A percentile compares a stretch with the other conserved stretches of the same genome.
phyloP scores from a whole-genome alignment of 768 basidiomycete species.

The Lentinula sp. region DNA sequence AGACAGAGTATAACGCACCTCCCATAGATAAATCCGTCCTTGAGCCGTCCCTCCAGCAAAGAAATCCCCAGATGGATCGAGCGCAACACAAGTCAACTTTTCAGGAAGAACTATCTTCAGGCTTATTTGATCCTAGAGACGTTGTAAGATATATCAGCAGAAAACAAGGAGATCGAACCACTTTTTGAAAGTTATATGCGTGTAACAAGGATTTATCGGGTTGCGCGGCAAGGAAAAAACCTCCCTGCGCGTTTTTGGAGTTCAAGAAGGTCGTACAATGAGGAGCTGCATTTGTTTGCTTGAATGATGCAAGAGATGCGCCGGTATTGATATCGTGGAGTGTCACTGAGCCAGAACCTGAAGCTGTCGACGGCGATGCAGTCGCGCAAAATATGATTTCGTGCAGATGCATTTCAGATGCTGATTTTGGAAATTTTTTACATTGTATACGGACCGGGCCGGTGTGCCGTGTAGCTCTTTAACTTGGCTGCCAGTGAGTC shows the following conservation, averaged over 20 bases:
- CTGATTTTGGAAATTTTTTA: background rate
- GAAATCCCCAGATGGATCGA: conserved; percentile 67
- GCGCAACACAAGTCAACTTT: conserved; percentile 72
- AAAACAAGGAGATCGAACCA: conserved; percentile 19
- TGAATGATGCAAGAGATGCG: conserved; percentile 75
- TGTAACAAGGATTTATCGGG: conserved; percentile 85
- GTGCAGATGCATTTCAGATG: conserved; percentile 50
- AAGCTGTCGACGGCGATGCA: conserved; percentile 35
- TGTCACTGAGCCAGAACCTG: conserved; percentile 59
- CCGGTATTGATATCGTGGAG: conserved; percentile 82
- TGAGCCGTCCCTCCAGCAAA: conserved; percentile 86
- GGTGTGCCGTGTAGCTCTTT: no score
- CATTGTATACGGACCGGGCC: no score
- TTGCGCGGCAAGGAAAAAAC: conserved; percentile 79
- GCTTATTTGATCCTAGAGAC: conserved; percentile 77
- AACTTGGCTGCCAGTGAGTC: no score
- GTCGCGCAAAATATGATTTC: conserved; percentile 65
- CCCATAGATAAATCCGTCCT: conserved; percentile 94
- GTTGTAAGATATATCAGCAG: background rate
- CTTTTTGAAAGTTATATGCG: conserved; percentile 94
- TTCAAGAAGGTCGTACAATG: conserved; percentile 67
- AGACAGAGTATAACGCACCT: conserved; percentile 47
- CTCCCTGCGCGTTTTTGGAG: conserved; percentile 69
- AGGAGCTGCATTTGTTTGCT: conserved; percentile 63
- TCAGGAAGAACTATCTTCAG: conserved; percentile 87